Evolutionary conservation across 169 alveolate species (phyloP).

Genomic region (Plasmodium gallinaceum): DNA sequence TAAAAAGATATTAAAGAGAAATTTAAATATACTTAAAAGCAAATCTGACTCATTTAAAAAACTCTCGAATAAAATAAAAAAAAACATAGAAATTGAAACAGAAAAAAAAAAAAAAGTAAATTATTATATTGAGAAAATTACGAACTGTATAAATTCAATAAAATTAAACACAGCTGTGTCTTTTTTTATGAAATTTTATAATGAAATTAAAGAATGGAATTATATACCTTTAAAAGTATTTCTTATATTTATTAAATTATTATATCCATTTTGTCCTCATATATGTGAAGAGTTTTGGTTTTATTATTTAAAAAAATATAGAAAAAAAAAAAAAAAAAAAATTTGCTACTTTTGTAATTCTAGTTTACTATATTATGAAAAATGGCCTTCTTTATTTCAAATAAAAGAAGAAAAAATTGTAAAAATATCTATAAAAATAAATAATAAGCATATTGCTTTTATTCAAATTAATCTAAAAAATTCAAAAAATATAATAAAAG

Average conservation of each 20-base stretch:
- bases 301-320: slow-evolving; percentile 63
- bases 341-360: slow-evolving; percentile 66
- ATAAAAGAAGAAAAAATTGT: slow-evolving; percentile 6
- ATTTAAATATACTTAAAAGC: slow-evolving; percentile 3
- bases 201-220: slow-evolving; percentile 75
- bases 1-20: slow-evolving; percentile 22
- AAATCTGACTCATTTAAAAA: slow-evolving; percentile 18
- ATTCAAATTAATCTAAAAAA: neutral
- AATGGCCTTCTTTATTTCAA: slow-evolving; percentile 63
- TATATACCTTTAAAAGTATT: slow-evolving; percentile 73
- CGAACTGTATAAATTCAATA: slow-evolving; percentile 80
- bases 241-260: slow-evolving; percentile 73
- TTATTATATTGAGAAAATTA: slow-evolving; percentile 74
- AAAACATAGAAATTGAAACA: slow-evolving; percentile 13
- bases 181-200: slow-evolving; percentile 79
- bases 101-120: slow-evolving; percentile 71
- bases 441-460: slow-evolving; percentile 48
- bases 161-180: slow-evolving; percentile 85
- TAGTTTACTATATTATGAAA: slow-evolving; percentile 21
- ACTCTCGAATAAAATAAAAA: slow-evolving; percentile 24
- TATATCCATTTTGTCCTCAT: slow-evolving; percentile 90
- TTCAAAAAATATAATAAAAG: slow-evolving; percentile 12
- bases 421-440: slow-evolving; percentile 28
- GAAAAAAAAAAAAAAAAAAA: slow-evolving; percentile 27
- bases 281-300: slow-evolving; percentile 87